Evolutionary conservation across 306 rosid species (phyloP), one percentile per base, ranked within the genome.

Genomic region (Fragaria nilgerrensis): DNA sequence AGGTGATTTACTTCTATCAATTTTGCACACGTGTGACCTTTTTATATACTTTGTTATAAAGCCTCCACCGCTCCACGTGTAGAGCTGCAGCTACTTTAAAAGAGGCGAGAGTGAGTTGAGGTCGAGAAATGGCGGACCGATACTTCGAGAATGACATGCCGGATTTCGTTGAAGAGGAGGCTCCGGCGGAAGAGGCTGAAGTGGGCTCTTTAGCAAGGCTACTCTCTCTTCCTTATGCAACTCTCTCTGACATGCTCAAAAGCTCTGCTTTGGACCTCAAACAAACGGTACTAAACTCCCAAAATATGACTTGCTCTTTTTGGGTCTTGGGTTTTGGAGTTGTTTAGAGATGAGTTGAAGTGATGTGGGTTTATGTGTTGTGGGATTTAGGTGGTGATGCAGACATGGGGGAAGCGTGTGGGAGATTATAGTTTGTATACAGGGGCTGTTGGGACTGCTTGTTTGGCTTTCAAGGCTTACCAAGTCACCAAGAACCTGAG

Each of bases 361-460:
- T 47, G 34, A 32, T 47, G 61, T 22, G 47, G 79, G 23, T 52
- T 85, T 75, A 75, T 79, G 47, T 20, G 71, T 67, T 79, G 47
- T 70, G 68, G 82, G 63, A 44, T 78, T 80, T 81, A 91, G 98
- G 97, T 94, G 70, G 89, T 90, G 88, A 87, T 79, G 78, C 91
- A 86, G 83, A 91, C 93, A 53, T 91, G 96, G 96, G 87, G 84
- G 63, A 91, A 85, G 73, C 88, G 77, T 82, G 87, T 85, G 73
- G 85, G 68, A 75, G 97, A 91, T 73, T 90, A 81, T 80, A 85
- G 87, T 43, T 73, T 91, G n/a, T 94, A 89, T 76, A 84, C 97
- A 5, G 96, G 98, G 44, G 82, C 80, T 56, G 90, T 94, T 63
- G 98, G 98, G 63, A 90, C 97, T 34, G 96, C 94, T 5, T 91